phyloP scores from a whole-genome alignment of 495 filamentous ascomycete species.

The Cudoniella acicularis region DNA sequence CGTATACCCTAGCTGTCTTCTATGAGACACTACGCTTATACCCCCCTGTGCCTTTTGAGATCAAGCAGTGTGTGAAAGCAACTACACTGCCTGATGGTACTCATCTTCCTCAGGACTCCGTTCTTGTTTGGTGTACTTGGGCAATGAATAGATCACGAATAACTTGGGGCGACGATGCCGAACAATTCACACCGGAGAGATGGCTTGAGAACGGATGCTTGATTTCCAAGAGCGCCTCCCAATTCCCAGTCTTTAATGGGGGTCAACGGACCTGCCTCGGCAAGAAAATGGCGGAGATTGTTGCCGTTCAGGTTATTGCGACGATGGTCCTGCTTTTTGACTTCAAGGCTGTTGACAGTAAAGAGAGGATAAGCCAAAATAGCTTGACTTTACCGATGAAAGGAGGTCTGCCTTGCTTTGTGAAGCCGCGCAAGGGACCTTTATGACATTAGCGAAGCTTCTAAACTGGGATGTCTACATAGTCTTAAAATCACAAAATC shows the following conservation, averaged over 20 bases:
- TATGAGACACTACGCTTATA: conserved; percentile 53
- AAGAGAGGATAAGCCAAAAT: conserved; percentile 48
- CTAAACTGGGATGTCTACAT: too few relatives aligned
- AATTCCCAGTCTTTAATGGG: conserved; percentile 61
- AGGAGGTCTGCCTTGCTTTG: conserved; percentile 44
- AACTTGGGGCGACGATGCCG: conserved; percentile 53
- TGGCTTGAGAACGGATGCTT: conserved; percentile 44
- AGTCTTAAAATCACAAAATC: too few relatives aligned
- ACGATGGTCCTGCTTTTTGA: conserved; percentile 44
- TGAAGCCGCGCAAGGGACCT: conserved; percentile 9
- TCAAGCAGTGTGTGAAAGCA: conserved; percentile 48
- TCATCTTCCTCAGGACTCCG: conserved; percentile 43
- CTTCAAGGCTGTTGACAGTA: conserved; percentile 37
- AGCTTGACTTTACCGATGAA: conserved; percentile 60
- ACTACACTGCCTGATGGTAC: conserved; percentile 56
- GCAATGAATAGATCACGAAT: conserved; percentile 53
- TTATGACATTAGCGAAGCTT: neutral
- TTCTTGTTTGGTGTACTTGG: conserved; percentile 57
- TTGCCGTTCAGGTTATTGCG: conserved; percentile 50
- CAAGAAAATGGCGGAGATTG: conserved; percentile 56
- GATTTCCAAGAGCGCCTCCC: conserved; percentile 41
- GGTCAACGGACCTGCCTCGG: conserved; percentile 54
- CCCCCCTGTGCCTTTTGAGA: conserved; percentile 59
- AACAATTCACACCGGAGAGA: conserved; percentile 47
- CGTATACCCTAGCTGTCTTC: conserved; percentile 54